These are phyloP conservation scores for Lasiodiplodia theobromae DNA, from an alignment of 2,329 filamentous ascomycete species.

Conservation along the genomic window DNA sequence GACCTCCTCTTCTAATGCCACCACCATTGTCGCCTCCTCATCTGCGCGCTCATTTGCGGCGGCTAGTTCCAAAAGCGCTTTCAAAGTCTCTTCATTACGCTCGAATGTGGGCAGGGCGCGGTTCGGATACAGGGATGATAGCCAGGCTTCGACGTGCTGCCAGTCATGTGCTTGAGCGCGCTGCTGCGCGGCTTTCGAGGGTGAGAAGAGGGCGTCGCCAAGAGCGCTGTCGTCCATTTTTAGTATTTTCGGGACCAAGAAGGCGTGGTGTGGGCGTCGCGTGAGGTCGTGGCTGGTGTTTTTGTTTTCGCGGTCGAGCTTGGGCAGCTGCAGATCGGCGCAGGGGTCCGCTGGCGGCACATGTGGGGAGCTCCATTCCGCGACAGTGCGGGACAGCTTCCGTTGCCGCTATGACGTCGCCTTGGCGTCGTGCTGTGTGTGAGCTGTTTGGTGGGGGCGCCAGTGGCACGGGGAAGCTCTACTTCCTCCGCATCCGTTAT, in stretches of 20 bases:
- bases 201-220: conserved; percentile 62
- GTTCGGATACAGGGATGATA: conserved; percentile 70
- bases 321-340: conserved; percentile 21
- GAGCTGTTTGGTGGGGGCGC: conserved; percentile 20
- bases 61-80: conserved; percentile 75
- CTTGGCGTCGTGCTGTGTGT: conserved; percentile 12
- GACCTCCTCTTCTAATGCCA: conserved; percentile 56
- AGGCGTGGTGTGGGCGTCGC: background rate
- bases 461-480: conserved; percentile 8
- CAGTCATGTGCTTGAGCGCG: conserved; percentile 88
- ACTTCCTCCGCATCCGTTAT: conserved; percentile 5
- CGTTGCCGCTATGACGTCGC: conserved; percentile 20
- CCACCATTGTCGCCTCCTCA: conserved; percentile 68
- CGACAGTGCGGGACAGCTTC: conserved; percentile 16
- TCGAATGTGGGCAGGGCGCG: conserved; percentile 77
- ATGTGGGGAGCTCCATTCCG: conserved; percentile 7
- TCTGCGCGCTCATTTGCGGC: conserved; percentile 79
- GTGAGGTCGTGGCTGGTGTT: background rate
- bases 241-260: background rate
- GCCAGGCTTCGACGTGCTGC: conserved; percentile 86
- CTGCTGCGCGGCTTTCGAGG: conserved; percentile 73
- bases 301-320: conserved; percentile 15
- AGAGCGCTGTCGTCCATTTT: conserved; percentile 38
- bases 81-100: conserved; percentile 83
- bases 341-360: conserved; percentile 1